Base-by-base conservation (phyloP, 129 eudicot genomes). In the Flaveria sonorensis region DNA sequence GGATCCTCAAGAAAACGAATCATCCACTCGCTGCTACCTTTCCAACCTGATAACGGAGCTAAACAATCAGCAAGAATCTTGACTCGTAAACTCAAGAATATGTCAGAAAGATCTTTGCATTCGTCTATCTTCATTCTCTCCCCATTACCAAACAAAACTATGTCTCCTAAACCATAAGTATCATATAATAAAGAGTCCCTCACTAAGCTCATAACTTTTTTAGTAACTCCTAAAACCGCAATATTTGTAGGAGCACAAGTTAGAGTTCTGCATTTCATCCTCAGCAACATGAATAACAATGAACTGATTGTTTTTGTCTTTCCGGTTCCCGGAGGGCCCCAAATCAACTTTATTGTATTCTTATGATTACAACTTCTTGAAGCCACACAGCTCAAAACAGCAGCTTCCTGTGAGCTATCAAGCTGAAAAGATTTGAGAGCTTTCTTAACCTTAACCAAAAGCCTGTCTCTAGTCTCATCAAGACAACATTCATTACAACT, bases 251-350 rank as follows among this genome's bases (percentile, higher is more conserved):
- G 98, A 24, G 96, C 90, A 82, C 98, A 88, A 3, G 89, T 84
- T 39, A 90, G 47, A 16, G 93, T 88, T 67, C 93, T 79, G 66
- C 85, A 83, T 60, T 81, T 88, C 80, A 88, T n/a, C n/a, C 18
- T 74, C 39, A 81, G n/a, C 21, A 92, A 74, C 30, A 67, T 48
- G 50, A 40, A 84, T 15, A 87, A 69, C 16, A 92, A 63, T 0
- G 80, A 46, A 23, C 83, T 76, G 55, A 78, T 72, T 2, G 90
- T 89, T 45, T 87, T 89, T 1, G 93, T 92, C 67, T 92, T 89
- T 19, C 96, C 93, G 0, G 97, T 92, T 55, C 96, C 93, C 2
- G 97, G 97, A 0, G 96, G 97, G 6, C 97, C 97, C 96, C 97
- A 92, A 23, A 89, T 84, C 36, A 89, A 80, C 71, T 87, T 85